These are phyloP conservation scores for Huntiella savannae DNA, from an alignment of 2,329 filamentous ascomycete species.

Conservation along the genomic window DNA sequence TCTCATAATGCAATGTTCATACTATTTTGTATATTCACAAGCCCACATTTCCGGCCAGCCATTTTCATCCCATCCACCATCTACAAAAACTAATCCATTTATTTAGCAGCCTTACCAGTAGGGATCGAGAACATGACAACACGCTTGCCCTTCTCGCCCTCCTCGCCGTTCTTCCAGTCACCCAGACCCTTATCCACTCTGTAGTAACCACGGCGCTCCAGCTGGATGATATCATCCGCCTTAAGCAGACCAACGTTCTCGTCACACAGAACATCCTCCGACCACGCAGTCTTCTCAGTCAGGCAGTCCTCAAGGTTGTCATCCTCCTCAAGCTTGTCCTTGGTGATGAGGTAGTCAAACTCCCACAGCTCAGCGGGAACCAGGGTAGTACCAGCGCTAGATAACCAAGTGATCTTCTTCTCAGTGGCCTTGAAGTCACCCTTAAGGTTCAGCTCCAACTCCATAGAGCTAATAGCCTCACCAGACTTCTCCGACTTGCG, in stretches of 20 bases:
- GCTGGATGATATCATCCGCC: slow-evolving; percentile 82
- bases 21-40: no score
- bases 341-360: slow-evolving; percentile 55
- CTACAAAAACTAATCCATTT: slow-evolving; percentile 12
- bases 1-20: no score
- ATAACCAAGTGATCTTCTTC: slow-evolving; percentile 94
- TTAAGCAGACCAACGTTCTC: slow-evolving; percentile 61
- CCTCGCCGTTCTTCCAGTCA: slow-evolving; percentile 31
- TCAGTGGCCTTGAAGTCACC: slow-evolving; percentile 89
- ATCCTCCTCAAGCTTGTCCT: slow-evolving; percentile 77
- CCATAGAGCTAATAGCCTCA: slow-evolving; percentile 45
- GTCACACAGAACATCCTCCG: slow-evolving; percentile 60
- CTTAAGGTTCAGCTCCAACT: slow-evolving; percentile 72
- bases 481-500: slow-evolving; percentile 26
- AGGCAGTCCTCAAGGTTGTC: slow-evolving; percentile 73
- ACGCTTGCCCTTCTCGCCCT: slow-evolving; percentile 27
- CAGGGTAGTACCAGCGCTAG: slow-evolving; percentile 54
- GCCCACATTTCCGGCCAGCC: no score
- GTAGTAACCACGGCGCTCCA: slow-evolving; percentile 86
- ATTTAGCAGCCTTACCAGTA: slow-evolving; percentile 31
- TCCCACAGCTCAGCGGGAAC: slow-evolving; percentile 43
- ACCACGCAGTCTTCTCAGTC: slow-evolving; percentile 54
- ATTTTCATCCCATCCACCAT: not conserved
- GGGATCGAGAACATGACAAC: slow-evolving; percentile 39
- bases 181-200: slow-evolving; percentile 51